Evolutionary conservation across 2,329 filamentous ascomycete genomes (phyloP).

Genomic region (Xylariaceae sp.): DNA sequence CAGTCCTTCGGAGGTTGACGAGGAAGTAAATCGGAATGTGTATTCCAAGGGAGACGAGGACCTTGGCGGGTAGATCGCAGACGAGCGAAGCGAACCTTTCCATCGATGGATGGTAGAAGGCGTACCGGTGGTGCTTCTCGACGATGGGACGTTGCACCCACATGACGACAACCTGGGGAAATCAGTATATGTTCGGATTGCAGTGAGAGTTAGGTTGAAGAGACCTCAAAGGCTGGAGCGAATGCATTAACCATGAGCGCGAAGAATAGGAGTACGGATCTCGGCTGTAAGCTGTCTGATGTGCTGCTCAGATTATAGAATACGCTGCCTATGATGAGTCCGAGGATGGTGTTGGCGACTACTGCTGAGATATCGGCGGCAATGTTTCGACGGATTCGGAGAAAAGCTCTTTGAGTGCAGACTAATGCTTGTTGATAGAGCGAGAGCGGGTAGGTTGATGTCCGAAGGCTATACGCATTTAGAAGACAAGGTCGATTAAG

Average conservation of each 20-base stretch:
- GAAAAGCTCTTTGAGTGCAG: constrained; percentile 1
- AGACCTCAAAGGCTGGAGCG: constrained; percentile 64
- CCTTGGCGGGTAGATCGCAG: constrained; percentile 75
- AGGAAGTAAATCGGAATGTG: constrained; percentile 82
- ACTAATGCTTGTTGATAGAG: neutral
- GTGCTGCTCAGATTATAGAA: constrained; percentile 66
- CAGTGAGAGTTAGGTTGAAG: constrained; percentile 13
- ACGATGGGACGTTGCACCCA: constrained; percentile 86
- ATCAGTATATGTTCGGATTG: neutral
- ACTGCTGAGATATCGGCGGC: constrained; percentile 39
- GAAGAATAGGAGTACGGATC: constrained; percentile 77
- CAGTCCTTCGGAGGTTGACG: constrained; percentile 66
- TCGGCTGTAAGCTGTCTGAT: constrained; percentile 66
- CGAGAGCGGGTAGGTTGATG: neutral
- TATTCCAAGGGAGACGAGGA: constrained; percentile 66
- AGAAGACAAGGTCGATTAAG: neutral
- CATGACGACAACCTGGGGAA: constrained; percentile 63
- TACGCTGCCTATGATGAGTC: constrained; percentile 68
- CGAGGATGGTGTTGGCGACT: constrained; percentile 67
- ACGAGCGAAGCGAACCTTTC: constrained; percentile 81
- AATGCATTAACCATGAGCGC: constrained; percentile 80
- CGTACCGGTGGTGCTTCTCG: constrained; percentile 81
- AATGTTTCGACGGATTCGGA: constrained; percentile 7
- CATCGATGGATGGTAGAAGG: constrained; percentile 79
- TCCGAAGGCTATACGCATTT: neutral